Evolutionary conservation across 805 yeast species (phyloP).

Genomic region (Lachancea quebecensis): DNA sequence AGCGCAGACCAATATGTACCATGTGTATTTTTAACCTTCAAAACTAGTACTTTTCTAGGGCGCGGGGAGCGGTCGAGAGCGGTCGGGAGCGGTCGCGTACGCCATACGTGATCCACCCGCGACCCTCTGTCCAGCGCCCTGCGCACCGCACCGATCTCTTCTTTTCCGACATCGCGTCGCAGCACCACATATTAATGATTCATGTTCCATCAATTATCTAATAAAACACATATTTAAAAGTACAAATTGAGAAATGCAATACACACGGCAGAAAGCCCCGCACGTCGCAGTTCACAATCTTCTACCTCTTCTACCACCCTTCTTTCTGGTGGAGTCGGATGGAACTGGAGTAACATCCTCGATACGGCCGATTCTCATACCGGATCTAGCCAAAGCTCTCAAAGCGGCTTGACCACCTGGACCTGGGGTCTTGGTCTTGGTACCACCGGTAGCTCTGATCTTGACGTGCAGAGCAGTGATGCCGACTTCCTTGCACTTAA

Average conservation of each 20-base stretch:
- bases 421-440: slow-evolving; percentile 99
- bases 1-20: slow-evolving; percentile 5
- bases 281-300: slow-evolving; percentile 58
- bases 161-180: too few species aligned
- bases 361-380: slow-evolving; percentile 98
- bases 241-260: slow-evolving; percentile 2
- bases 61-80: too few species aligned
- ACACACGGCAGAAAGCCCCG: background rate
- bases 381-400: slow-evolving; percentile 99
- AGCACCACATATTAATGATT: background rate
- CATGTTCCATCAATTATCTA: background rate
- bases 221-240: background rate
- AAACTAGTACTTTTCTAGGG: too few species aligned
- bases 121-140: too few species aligned
- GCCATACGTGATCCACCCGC: too few species aligned
- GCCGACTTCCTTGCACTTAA: slow-evolving; percentile 98
- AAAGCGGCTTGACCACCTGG: slow-evolving; percentile 99
- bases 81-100: too few species aligned
- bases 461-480: slow-evolving; percentile 99
- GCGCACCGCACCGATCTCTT: too few species aligned
- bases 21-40: too few species aligned
- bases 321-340: slow-evolving; percentile 99
- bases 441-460: slow-evolving; percentile 99
- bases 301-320: slow-evolving; percentile 99
- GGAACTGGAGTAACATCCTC: slow-evolving; percentile 99